These are phyloP conservation scores for Mikania micrantha DNA, from an alignment of 129 eudicot species.

Conservation along the genomic window DNA sequence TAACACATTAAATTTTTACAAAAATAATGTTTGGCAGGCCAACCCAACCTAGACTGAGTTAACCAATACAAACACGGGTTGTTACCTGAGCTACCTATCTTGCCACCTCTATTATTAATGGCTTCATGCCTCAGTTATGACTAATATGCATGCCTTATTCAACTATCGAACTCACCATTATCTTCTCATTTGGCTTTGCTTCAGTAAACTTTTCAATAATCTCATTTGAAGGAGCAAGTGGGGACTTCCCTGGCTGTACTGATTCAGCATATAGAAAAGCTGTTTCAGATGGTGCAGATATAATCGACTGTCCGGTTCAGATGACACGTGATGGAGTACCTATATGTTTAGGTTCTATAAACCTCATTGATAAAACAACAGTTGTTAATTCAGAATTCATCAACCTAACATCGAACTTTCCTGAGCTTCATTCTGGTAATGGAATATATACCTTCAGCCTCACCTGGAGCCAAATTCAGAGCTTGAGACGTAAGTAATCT, in stretches of 20 bases:
- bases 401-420: conserved; percentile 24
- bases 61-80: neutral
- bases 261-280: conserved; percentile 66
- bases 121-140: no score
- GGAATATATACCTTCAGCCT: conserved; percentile 76
- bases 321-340: conserved; percentile 78
- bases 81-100: neutral
- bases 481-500: conserved; percentile 57
- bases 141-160: no score
- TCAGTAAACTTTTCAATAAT: conserved; percentile 65
- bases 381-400: conserved; percentile 34
- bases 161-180: conserved; percentile 1
- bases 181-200: conserved; percentile 15
- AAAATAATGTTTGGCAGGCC: no score
- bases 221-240: conserved; percentile 85
- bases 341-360: conserved; percentile 77
- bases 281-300: conserved; percentile 80
- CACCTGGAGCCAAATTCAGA: conserved; percentile 63
- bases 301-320: conserved; percentile 90
- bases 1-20: no score
- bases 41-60: neutral
- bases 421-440: conserved; percentile 34
- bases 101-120: neutral
- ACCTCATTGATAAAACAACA: conserved; percentile 67
- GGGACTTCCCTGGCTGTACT: conserved; percentile 92